Percentiles rank a stretch among this genome's conserved stretches.
Conservation (phyloP, 2,329 filamentous ascomycete species). For the Hymenoscyphus linearis region DNA sequence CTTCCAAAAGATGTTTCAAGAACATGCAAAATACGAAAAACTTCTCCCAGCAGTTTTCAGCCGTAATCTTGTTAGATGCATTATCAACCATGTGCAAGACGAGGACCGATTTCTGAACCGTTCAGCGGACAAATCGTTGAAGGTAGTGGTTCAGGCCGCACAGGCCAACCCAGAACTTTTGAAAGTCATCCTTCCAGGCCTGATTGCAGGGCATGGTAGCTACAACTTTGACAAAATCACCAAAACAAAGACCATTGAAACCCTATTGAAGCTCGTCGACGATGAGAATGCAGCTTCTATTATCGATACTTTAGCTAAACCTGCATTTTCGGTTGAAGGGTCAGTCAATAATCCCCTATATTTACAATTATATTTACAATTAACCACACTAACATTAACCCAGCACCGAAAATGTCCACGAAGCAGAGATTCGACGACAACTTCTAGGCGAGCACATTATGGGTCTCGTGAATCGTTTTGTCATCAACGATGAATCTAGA, state of each 20-base stretch:
- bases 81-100: conserved; percentile 77
- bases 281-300: conserved; percentile 33
- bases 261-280: conserved; percentile 30
- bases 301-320: conserved; percentile 44
- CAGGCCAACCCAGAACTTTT: conserved; percentile 56
- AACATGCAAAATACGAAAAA: conserved; percentile 42
- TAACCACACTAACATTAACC: neutral
- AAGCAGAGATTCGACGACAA: conserved; percentile 29
- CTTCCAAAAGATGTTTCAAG: conserved; percentile 67
- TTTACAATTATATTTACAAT: neutral
- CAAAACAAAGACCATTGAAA: conserved; percentile 79
- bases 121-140: conserved; percentile 71
- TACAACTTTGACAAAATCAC: conserved; percentile 83
- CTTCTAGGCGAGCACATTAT: conserved; percentile 31
- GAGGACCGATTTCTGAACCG: conserved; percentile 75
- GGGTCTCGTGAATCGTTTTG: conserved; percentile 26
- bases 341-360: conserved; percentile 19
- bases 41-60: conserved; percentile 65
- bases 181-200: conserved; percentile 53
- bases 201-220: conserved; percentile 65
- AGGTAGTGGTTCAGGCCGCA: conserved; percentile 60
- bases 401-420: conserved; percentile 21
- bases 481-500: conserved; percentile 19
- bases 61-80: conserved; percentile 72
- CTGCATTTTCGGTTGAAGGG: conserved; percentile 35